Percentiles rank a stretch among this genome's conserved stretches.
These are phyloP conservation scores for Aphanomyces astaci DNA, from an alignment of 352 stramenopile species.

Conservation along the genomic window DNA sequence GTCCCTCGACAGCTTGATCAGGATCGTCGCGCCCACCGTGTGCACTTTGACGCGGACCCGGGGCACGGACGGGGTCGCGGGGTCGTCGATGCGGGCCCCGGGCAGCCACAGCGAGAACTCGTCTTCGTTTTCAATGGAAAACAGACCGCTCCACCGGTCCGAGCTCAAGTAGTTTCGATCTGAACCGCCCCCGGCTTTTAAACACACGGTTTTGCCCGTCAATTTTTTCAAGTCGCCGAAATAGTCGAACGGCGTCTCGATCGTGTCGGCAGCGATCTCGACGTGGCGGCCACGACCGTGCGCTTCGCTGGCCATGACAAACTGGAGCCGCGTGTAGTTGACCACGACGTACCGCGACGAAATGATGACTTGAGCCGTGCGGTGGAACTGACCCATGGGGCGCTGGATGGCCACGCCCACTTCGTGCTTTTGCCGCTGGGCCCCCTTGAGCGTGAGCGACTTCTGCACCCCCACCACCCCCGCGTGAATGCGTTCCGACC, in stretches of 20 bases:
- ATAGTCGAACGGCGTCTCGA: slow-evolving; percentile 20
- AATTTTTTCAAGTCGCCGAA: background rate
- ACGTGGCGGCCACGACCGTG: slow-evolving; percentile 54
- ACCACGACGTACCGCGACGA: slow-evolving; percentile 82
- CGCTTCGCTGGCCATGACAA: slow-evolving; percentile 67
- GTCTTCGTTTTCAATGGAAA: slow-evolving; percentile 75
- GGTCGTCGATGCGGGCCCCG: slow-evolving; percentile 34
- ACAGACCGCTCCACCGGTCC: slow-evolving; percentile 74
- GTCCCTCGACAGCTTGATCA: slow-evolving; percentile 66
- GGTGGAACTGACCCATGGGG: slow-evolving; percentile 77
- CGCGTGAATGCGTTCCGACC: slow-evolving; percentile 83
- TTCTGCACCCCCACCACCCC: slow-evolving; percentile 79
- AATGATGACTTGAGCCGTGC: slow-evolving; percentile 79
- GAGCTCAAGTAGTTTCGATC: slow-evolving; percentile 32
- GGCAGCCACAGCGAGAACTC: slow-evolving; percentile 76
- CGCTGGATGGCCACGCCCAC: slow-evolving; percentile 82
- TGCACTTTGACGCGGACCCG: slow-evolving; percentile 69
- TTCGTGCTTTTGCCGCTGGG: slow-evolving; percentile 62
- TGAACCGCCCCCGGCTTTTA: background rate
- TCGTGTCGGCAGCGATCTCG: slow-evolving; percentile 42
- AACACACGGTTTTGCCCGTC: background rate
- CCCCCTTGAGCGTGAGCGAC: slow-evolving; percentile 59
- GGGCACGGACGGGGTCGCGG: slow-evolving; percentile 34
- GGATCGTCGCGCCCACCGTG: slow-evolving; percentile 68
- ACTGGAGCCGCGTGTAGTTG: slow-evolving; percentile 67